phyloP scores from a whole-genome alignment of 345 rosid species.

The Euphorbia peplus region DNA sequence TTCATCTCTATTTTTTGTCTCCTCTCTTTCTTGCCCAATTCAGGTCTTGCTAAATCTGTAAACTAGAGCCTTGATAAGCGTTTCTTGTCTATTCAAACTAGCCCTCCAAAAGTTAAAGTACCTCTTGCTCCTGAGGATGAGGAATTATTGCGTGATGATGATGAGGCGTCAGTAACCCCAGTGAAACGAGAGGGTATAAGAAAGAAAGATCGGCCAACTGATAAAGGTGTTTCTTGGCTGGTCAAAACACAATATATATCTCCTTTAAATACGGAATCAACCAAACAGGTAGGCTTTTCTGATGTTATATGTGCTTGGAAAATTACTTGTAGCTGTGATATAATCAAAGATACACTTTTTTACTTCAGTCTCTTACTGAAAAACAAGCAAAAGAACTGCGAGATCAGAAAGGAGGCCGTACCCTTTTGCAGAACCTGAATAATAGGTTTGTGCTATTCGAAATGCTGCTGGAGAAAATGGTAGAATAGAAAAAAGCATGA shows the following conservation, averaged over 20 bases:
- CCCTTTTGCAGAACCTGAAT: conserved; percentile 69
- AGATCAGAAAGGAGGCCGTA: conserved; percentile 70
- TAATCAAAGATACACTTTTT: conserved; percentile 18
- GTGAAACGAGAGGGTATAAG: conserved; percentile 82
- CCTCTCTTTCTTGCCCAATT: background rate
- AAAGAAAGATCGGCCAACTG: conserved; percentile 90
- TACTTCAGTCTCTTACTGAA: conserved; percentile 77
- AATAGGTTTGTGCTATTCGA: conserved; percentile 54
- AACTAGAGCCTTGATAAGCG: conserved; percentile 16
- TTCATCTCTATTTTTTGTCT: conserved; percentile 8
- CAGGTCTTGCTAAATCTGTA: background rate
- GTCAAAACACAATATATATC: conserved; percentile 96
- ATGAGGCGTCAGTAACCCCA: conserved; percentile 60
- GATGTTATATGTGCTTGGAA: background rate
- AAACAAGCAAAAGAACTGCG: conserved; percentile 93
- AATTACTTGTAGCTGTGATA: conserved; percentile 13
- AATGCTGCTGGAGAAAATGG: conserved; percentile 14
- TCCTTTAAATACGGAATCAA: conserved; percentile 73
- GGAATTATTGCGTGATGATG: conserved; percentile 87
- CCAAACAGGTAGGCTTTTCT: conserved; percentile 63
- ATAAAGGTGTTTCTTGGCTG: conserved; percentile 93
- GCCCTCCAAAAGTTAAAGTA: conserved; percentile 59
- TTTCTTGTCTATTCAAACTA: conserved; percentile 22
- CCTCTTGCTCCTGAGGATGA: conserved; percentile 92
- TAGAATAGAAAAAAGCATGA: background rate